Evolutionary conservation across 257 asterid species (phyloP), one percentile per base, ranked within the genome.

Genomic region (Jacaranda mimosifolia): DNA sequence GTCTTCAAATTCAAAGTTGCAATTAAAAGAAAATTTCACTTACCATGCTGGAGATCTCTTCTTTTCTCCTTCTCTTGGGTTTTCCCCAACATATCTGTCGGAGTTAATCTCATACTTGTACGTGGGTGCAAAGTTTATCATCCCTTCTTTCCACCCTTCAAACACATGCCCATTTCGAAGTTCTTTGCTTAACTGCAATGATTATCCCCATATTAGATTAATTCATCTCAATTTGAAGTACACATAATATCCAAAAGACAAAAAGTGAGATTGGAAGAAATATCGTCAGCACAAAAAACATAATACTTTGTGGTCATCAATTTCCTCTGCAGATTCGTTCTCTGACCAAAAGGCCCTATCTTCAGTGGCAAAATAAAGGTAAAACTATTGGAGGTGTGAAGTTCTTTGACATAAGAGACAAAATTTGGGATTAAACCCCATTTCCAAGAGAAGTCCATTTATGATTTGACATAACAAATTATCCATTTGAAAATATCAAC

Each of bases 11-110:
- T 39, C 59, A 68, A 68, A 68, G 35, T 40, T 39, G 15, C 4
- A 9, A 7, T 14, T 58, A 1, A 35, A 52, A 8, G 18, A 76
- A 18, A 32, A 36, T 73, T 42, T 12, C 1, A 55, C 89, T 90
- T 85, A 92, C 99, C 99, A 92, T 35, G 99, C 99, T 43, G 99
- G 98, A 48, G 97, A 88, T 84, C 99, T 85, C 87, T 84, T 94
- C 86, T 94, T 94, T 76, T 91, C 97, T 75, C 97, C 98, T 90
- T 93, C 98, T 82, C 75, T 91, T 0, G 81, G 85, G 68, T 79
- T 81, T 65, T 89, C 91, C 1, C 97, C 97, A 0, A 89, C 85
- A 46, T 92, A 94, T 75, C 86, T 81, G 59, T 94, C 97, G 6
- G 96, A 84, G 78, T 91, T 79, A 82, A 91, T 76, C 77, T 89